Evolutionary conservation across 2,329 filamentous ascomycete species (phyloP).

Genomic region (Aspergillus candidus): DNA sequence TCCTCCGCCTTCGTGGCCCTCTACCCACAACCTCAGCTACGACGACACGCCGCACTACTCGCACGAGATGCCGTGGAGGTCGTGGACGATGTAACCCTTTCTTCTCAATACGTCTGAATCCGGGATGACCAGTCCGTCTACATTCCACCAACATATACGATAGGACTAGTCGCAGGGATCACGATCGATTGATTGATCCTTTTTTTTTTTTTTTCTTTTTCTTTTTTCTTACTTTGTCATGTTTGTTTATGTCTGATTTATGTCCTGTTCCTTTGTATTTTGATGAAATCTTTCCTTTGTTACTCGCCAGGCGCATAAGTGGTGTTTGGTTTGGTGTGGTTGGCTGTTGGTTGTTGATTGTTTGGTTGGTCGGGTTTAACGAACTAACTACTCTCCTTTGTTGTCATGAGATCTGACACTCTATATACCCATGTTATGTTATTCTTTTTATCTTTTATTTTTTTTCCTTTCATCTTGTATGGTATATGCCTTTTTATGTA

Average conservation of each 20-base stretch:
- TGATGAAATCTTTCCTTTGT: too few species aligned
- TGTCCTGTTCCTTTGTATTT: too few species aligned
- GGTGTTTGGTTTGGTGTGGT: too few species aligned
- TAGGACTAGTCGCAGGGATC: too few species aligned
- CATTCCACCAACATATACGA: background rate
- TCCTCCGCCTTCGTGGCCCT: conserved; percentile 36
- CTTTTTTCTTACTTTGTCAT: too few species aligned
- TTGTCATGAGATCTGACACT: background rate
- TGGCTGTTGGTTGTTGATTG: too few species aligned
- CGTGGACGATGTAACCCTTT: conserved; percentile 25
- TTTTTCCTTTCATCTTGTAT: background rate
- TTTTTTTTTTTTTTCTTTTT: too few species aligned
- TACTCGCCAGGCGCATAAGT: too few species aligned
- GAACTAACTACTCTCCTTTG: background rate
- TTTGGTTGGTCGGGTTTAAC: background rate
- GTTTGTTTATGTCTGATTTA: too few species aligned
- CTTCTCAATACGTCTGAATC: background rate
- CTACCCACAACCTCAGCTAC: conserved; percentile 32
- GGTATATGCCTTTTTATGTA: background rate
- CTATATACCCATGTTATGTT: background rate
- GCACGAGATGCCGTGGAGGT: conserved; percentile 30
- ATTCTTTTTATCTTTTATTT: background rate
- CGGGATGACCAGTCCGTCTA: background rate
- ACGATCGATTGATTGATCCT: too few species aligned
- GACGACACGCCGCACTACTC: conserved; percentile 30